Evolutionary conservation across 371 early-diverging fungal genomes (phyloP).

Genomic region (Lichtheimia hyalospora): DNA sequence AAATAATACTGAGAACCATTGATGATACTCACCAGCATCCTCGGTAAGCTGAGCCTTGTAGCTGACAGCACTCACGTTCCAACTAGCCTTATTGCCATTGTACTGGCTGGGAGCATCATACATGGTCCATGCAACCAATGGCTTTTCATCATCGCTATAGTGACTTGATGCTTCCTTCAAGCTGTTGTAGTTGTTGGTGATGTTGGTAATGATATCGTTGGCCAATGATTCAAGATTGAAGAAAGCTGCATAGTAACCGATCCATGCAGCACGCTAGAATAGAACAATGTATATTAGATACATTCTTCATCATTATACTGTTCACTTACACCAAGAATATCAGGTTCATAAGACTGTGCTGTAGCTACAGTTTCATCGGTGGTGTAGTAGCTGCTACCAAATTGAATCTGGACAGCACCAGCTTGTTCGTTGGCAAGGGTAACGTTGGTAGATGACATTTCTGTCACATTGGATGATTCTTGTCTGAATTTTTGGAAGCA

Average conservation of each 20-base stretch:
- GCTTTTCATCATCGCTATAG: constrained; percentile 42
- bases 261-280: constrained; percentile 72
- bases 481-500: constrained; percentile 61
- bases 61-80: constrained; percentile 55
- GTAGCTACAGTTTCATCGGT: constrained; percentile 28
- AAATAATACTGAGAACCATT: not conserved
- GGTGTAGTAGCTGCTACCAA: constrained; percentile 26
- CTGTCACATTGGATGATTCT: constrained; percentile 22
- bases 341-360: constrained; percentile 39
- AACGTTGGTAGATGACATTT: constrained; percentile 36
- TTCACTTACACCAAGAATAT: constrained; percentile 55
- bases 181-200: constrained; percentile 70
- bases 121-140: constrained; percentile 68
- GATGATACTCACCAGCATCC: constrained; percentile 59
- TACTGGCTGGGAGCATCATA: constrained; percentile 62
- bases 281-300: not conserved
- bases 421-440: constrained; percentile 46
- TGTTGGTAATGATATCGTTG: constrained; percentile 49
- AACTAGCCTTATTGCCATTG: constrained; percentile 70
- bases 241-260: constrained; percentile 76
- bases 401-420: constrained; percentile 40
- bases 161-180: constrained; percentile 51
- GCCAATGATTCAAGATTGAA: constrained; percentile 70
- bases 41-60: constrained; percentile 63
- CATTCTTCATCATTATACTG: not conserved